phyloP scores from a whole-genome alignment of 129 eudicot species.

The Heracleum sosnowskyi region DNA sequence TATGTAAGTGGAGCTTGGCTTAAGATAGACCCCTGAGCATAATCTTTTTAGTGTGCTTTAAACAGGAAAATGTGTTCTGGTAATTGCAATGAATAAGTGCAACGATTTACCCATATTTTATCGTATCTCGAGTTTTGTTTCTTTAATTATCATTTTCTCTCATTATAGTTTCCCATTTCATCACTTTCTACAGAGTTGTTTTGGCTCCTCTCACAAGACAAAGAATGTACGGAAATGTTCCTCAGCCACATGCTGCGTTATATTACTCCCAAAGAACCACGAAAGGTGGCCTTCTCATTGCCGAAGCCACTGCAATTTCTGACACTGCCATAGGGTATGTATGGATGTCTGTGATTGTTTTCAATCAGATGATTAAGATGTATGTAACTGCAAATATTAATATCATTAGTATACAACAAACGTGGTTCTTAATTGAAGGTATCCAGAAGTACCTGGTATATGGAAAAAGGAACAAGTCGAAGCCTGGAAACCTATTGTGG shows the following conservation, averaged over 20 bases:
- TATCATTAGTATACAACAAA: not conserved
- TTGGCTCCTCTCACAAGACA: constrained; percentile 4
- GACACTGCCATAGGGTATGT: not conserved
- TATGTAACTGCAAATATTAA: not conserved
- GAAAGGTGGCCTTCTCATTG: constrained; percentile 1
- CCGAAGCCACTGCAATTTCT: not conserved
- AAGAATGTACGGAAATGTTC: not conserved
- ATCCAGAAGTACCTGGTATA: constrained; percentile 32
- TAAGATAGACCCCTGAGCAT: not conserved
- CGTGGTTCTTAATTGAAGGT: constrained; percentile 22
- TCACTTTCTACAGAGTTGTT: not conserved
- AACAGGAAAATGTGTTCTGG: not conserved
- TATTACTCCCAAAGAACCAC: constrained; percentile 6
- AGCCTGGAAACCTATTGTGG: constrained; percentile 50
- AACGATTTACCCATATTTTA: not conserved
- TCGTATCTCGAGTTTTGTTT: not conserved
- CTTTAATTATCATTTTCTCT: not conserved
- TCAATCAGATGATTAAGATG: not conserved
- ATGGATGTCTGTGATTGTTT: not conserved
- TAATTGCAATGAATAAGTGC: not conserved
- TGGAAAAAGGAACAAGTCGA: constrained; percentile 41
- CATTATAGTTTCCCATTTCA: not conserved
- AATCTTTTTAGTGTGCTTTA: not conserved
- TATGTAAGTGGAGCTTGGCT: not conserved
- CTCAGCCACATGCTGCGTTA: constrained; percentile 3